A percentile compares a stretch with the other conserved stretches of the same genome.
phyloP scores from a whole-genome alignment of 176 grass and related monocot species.

The Melocanna baccifera region DNA sequence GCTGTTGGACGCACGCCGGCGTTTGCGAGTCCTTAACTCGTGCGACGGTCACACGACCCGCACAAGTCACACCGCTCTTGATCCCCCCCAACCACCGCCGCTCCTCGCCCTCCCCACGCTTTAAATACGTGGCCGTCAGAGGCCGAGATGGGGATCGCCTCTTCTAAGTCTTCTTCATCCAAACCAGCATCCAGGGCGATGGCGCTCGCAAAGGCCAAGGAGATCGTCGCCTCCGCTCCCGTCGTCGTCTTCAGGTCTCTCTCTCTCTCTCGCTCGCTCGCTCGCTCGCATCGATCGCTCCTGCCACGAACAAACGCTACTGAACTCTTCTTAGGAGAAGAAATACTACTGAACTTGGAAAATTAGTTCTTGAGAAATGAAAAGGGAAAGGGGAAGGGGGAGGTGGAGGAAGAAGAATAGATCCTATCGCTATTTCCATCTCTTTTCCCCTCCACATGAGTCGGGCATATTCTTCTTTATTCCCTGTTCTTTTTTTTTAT shows the following conservation, averaged over 20 bases:
- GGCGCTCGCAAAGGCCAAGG: slow-evolving; percentile 68
- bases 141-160: slow-evolving; percentile 37
- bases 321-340: not conserved
- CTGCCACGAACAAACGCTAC: not conserved
- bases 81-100: not conserved
- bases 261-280: not conserved
- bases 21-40: no score
- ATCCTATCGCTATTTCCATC: not conserved
- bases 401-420: not conserved
- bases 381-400: not conserved
- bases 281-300: no score
- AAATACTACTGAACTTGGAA: not conserved
- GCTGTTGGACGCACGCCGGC: no score
- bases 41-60: no score
- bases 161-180: slow-evolving; percentile 25
- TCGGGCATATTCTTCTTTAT: slow-evolving; percentile 7
- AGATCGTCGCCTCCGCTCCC: slow-evolving; percentile 65
- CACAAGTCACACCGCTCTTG: not conserved
- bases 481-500: not conserved
- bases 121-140: not conserved
- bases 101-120: not conserved
- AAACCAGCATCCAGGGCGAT: slow-evolving; percentile 40
- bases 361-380: not conserved
- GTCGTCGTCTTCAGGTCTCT: slow-evolving; percentile 69
- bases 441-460: not conserved